These are phyloP conservation scores for Trichoderma parareesei DNA, from an alignment of 495 filamentous ascomycete genomes.

Conservation along the genomic window DNA sequence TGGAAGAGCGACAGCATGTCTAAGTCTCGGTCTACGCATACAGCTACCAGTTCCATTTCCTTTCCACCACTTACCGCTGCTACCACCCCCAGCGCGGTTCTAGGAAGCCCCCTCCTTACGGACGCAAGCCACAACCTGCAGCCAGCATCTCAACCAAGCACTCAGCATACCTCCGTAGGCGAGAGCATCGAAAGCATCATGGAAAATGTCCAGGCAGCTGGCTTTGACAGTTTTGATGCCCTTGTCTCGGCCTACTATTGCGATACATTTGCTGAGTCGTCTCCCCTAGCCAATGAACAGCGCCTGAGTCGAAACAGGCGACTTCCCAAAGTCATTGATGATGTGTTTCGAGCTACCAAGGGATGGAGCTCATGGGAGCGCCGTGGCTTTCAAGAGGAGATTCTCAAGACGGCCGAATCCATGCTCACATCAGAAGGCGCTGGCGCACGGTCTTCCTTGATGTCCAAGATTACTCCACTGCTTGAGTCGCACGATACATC, in stretches of 20 bases:
- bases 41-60: not conserved
- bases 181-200: conserved; percentile 11
- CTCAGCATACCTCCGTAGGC: not conserved
- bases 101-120: not conserved
- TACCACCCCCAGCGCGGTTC: not conserved
- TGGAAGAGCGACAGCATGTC: conserved; percentile 5
- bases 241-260: conserved; percentile 9
- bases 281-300: conserved; percentile 7
- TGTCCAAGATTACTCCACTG: not conserved
- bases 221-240: conserved; percentile 11
- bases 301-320: conserved; percentile 8
- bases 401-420: conserved; percentile 3
- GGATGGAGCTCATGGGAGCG: conserved; percentile 9
- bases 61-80: not conserved
- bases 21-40: not conserved
- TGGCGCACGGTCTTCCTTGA: not conserved
- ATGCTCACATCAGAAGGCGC: conserved; percentile 3
- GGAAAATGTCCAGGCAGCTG: conserved; percentile 8
- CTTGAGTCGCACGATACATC: not conserved
- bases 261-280: not conserved
- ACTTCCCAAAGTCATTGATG: conserved; percentile 4
- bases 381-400: conserved; percentile 8
- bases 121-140: not conserved
- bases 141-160: not conserved
- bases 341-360: not conserved